Evolutionary conservation across 225 moss, liverwort and hornwort species (phyloP), one percentile per base, ranked within the genome.

Genomic region (Bryum argenteum): DNA sequence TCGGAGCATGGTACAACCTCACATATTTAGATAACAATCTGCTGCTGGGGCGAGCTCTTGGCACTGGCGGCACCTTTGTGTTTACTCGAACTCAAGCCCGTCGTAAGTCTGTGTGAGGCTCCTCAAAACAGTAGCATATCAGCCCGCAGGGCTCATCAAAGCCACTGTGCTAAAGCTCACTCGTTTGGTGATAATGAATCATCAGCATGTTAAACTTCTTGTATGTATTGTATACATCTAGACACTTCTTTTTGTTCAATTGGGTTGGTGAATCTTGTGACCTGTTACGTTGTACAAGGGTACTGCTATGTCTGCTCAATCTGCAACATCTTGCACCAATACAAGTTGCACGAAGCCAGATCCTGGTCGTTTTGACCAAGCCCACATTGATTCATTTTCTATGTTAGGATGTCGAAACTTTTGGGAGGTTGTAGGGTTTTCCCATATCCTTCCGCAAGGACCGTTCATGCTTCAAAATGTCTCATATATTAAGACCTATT

Each of bases 21-120:
- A 91, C 89, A 3, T 95, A 71, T 73, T 66, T 93, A 59, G 95
- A 93, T 75, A 58, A 62, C 23, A 88, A 95, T 57, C 55, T 85
- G 89, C 88, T 95, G 3, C 42, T 93, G 80, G 95, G 93, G 55
- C 89, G 91, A 10, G 93, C 93, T 57, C 78, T 93, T 45, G 95
- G 90, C 19, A 91, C 63, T 64, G 92, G 95, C 18, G 95, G 93
- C 9, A 16, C 85, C 69, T 95, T 95, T 64, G 79, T 93, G 71
- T 93, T 91, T 42, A 72, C 78, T 47, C 78, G 89, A 72, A 95
- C 93, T 2, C 93, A 93, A 80, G 48, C 81, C 16, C 89, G 83
- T 26, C 75, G 39, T 2, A 71, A 69, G 16, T 55, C 42, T 61
- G 11, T 67, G 9, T 84, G 54, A 84, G 24, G 1, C 57, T 23